Evolutionary conservation across 2,329 filamentous ascomycete species (phyloP).

Genomic region (Ophiostoma piceae): DNA sequence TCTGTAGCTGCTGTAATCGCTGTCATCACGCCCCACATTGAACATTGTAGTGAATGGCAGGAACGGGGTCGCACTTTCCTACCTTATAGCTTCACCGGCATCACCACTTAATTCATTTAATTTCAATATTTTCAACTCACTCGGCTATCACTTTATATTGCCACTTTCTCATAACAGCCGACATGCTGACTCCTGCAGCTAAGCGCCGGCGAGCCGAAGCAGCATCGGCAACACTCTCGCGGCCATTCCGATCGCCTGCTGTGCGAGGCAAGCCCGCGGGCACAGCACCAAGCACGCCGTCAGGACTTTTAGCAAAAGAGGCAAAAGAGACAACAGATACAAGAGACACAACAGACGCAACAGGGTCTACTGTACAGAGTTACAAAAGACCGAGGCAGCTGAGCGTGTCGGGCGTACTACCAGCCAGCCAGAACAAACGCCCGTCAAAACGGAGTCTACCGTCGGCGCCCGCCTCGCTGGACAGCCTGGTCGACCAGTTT

Average conservation of each 20-base stretch:
- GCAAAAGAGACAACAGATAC: not conserved
- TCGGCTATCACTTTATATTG: not conserved
- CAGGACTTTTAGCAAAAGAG: not conserved
- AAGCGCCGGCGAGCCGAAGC: constrained; percentile 52
- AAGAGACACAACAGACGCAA: not conserved
- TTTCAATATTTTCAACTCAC: not conserved
- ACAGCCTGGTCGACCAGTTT: constrained; percentile 22
- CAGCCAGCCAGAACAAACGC: not conserved
- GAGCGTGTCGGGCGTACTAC: not conserved
- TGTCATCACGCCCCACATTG: not conserved
- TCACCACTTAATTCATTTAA: not conserved
- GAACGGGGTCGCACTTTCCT: not conserved
- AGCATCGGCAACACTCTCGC: constrained; percentile 54
- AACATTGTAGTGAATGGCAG: not conserved
- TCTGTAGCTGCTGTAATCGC: not conserved
- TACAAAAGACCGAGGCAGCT: not conserved
- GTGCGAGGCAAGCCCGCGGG: constrained; percentile 5
- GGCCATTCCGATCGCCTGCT: constrained; percentile 65
- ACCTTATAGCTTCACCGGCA: not conserved
- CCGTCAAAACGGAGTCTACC: not conserved
- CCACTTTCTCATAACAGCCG: not conserved
- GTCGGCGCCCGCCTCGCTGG: not conserved
- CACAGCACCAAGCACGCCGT: not conserved
- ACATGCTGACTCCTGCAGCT: constrained; percentile 38
- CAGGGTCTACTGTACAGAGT: not conserved